Evolutionary conservation across 768 basidiomycete genomes (phyloP).

Genomic region (Suillus variegatus): DNA sequence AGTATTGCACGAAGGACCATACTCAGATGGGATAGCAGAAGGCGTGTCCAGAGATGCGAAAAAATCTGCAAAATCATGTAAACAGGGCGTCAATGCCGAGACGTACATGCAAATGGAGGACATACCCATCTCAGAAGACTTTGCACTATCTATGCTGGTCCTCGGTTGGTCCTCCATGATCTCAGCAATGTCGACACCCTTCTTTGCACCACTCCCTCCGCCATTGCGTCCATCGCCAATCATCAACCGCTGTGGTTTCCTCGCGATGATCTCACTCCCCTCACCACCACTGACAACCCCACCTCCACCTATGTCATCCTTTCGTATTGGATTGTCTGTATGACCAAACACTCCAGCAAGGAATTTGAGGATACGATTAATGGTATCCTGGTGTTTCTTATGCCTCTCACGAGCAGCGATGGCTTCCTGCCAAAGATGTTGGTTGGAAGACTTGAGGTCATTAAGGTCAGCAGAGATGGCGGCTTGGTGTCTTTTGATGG

Average conservation of each 20-base stretch:
- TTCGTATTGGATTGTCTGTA: constrained; percentile 38
- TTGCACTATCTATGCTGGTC: constrained; percentile 29
- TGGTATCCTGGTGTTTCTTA: constrained; percentile 94
- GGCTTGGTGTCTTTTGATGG: constrained; percentile 90
- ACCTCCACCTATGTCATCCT: constrained; percentile 32
- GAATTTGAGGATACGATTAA: constrained; percentile 94
- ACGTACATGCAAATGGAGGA: constrained; percentile 4
- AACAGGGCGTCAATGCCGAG: constrained; percentile 5
- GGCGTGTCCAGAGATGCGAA: constrained; percentile 53
- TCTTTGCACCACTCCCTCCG: constrained; percentile 18
- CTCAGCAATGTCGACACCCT: constrained; percentile 36
- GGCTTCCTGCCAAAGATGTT: constrained; percentile 92
- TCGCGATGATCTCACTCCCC: constrained; percentile 34
- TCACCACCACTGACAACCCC: constrained; percentile 33
- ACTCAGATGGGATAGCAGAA: constrained; percentile 36
- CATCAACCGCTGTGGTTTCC: constrained; percentile 59
- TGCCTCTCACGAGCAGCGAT: constrained; percentile 74
- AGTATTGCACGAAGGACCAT: constrained; percentile 12
- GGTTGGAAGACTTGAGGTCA: constrained; percentile 84
- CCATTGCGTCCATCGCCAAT: constrained; percentile 55
- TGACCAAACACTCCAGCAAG: constrained; percentile 89
- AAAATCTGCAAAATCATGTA: constrained; percentile 31
- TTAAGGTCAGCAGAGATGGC: constrained; percentile 89
- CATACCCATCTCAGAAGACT: constrained; percentile 18
- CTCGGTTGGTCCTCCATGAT: constrained; percentile 43